Evolutionary conservation across 176 grass and related monocot species (phyloP).

Genomic region (Eragrostis curvula): DNA sequence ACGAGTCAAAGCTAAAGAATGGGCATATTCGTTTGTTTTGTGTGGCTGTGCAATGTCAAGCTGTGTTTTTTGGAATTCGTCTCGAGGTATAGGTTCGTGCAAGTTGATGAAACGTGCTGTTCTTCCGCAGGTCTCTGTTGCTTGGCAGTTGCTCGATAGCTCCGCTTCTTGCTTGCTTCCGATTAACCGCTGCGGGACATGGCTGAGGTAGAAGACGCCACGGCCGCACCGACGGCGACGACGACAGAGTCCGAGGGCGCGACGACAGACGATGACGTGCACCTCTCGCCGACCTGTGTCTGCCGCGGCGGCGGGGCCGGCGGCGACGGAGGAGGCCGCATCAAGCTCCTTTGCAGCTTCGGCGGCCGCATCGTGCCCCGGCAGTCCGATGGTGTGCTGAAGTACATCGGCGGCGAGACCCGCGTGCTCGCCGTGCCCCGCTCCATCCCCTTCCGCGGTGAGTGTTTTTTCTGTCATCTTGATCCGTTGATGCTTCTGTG

Average conservation of each 20-base stretch:
- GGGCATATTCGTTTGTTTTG: neutral
- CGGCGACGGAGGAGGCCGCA: slow-evolving; percentile 12
- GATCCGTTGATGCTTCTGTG: neutral
- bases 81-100: neutral
- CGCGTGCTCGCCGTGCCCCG: slow-evolving; percentile 78
- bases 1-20: neutral
- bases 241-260: slow-evolving; percentile 46
- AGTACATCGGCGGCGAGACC: slow-evolving; percentile 90
- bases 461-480: neutral
- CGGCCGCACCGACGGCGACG: neutral
- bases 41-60: neutral
- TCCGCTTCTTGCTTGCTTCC: neutral
- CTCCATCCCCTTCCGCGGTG: slow-evolving; percentile 74
- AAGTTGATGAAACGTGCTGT: neutral
- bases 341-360: slow-evolving; percentile 94
- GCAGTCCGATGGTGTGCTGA: slow-evolving; percentile 70
- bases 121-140: slow-evolving; percentile 27
- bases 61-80: neutral
- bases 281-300: slow-evolving; percentile 44
- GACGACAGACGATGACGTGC: slow-evolving; percentile 54
- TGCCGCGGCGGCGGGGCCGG: slow-evolving; percentile 24
- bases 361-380: slow-evolving; percentile 87
- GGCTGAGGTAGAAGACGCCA: slow-evolving; percentile 10
- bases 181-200: neutral
- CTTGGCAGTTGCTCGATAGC: neutral